phyloP scores from a whole-genome alignment of 2,329 filamentous ascomycete species.

The Cadophora malorum region DNA sequence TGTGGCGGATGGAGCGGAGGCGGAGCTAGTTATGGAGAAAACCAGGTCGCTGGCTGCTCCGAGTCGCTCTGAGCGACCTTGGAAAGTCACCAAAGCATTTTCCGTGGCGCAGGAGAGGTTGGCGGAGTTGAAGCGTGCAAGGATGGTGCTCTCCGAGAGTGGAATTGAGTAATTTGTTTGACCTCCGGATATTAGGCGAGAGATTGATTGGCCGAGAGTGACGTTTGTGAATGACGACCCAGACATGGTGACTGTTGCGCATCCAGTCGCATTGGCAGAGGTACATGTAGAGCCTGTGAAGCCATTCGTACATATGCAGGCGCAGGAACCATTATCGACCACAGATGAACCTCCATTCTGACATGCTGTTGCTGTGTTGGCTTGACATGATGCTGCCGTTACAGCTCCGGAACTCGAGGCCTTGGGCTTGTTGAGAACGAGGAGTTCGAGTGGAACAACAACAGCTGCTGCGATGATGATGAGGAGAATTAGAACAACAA shows the following conservation, averaged over 20 bases:
- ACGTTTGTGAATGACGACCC: slow-evolving; percentile 61
- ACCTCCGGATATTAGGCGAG: slow-evolving; percentile 72
- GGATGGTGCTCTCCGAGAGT: slow-evolving; percentile 70
- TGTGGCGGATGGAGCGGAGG: slow-evolving; percentile 20
- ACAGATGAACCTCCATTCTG: slow-evolving; percentile 81
- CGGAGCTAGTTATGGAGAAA: slow-evolving; percentile 27
- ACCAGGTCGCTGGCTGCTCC: slow-evolving; percentile 33
- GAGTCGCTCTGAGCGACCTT: slow-evolving; percentile 52
- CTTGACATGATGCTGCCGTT: slow-evolving; percentile 56
- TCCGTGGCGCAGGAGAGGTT: slow-evolving; percentile 83
- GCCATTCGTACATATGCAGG: slow-evolving; percentile 87
- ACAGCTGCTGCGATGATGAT: slow-evolving; percentile 81
- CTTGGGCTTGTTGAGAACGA: slow-evolving; percentile 62
- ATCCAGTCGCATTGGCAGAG: slow-evolving; percentile 57
- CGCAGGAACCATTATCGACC: slow-evolving; percentile 71
- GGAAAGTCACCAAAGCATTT: slow-evolving; percentile 87
- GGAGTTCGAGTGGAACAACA: slow-evolving; percentile 74
- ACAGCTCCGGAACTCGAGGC: slow-evolving; percentile 26
- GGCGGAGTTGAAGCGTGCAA: slow-evolving; percentile 76
- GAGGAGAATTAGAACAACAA: slow-evolving; percentile 68
- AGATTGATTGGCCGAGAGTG: slow-evolving; percentile 81
- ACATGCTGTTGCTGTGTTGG: slow-evolving; percentile 65
- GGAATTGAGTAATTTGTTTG: slow-evolving; percentile 76
- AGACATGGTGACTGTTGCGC: slow-evolving; percentile 57
- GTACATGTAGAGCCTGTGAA: slow-evolving; percentile 73